A percentile compares a stretch with the other conserved stretches of the same genome.
These are phyloP conservation scores for Stemphylium beticola DNA, from an alignment of 2,329 filamentous ascomycete species.

Conservation along the genomic window DNA sequence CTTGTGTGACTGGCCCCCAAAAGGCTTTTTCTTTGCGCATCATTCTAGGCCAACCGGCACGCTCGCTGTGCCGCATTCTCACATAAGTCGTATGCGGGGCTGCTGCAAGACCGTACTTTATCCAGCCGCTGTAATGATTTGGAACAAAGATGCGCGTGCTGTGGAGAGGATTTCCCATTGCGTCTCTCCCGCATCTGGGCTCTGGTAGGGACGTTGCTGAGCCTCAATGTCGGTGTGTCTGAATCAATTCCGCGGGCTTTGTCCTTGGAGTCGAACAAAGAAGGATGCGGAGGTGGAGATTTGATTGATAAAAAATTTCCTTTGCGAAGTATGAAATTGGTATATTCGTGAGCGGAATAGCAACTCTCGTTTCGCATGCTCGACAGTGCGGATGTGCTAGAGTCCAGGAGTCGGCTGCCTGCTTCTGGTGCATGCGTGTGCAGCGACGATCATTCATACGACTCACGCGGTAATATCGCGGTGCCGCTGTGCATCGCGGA, in stretches of 20 bases:
- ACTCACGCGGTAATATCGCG: no score
- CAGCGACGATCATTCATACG: no score
- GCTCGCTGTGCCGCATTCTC: conserved; percentile 6
- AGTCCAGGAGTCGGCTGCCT: no score
- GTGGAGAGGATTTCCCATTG: no score
- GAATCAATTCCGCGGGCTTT: no score
- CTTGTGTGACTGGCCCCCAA: neutral
- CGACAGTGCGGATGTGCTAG: no score
- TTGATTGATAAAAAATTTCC: neutral
- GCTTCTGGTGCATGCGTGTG: no score
- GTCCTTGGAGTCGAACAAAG: neutral
- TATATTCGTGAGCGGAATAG: neutral
- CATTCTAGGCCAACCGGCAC: neutral
- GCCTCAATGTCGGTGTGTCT: no score
- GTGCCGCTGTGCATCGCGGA: no score
- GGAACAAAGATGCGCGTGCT: conserved; percentile 1
- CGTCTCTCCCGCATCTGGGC: no score
- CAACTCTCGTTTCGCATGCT: neutral
- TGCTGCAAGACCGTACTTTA: conserved; percentile 3
- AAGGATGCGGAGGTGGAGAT: neutral
- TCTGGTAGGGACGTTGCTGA: no score
- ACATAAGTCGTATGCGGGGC: conserved; percentile 2
- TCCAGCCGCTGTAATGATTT: conserved; percentile 7
- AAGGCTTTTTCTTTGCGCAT: neutral
- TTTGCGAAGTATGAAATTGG: no score